A percentile compares a stretch with the other conserved stretches of the same genome.
phyloP scores from a whole-genome alignment of 2,329 filamentous ascomycete species.

The Blastomyces gilchristii region DNA sequence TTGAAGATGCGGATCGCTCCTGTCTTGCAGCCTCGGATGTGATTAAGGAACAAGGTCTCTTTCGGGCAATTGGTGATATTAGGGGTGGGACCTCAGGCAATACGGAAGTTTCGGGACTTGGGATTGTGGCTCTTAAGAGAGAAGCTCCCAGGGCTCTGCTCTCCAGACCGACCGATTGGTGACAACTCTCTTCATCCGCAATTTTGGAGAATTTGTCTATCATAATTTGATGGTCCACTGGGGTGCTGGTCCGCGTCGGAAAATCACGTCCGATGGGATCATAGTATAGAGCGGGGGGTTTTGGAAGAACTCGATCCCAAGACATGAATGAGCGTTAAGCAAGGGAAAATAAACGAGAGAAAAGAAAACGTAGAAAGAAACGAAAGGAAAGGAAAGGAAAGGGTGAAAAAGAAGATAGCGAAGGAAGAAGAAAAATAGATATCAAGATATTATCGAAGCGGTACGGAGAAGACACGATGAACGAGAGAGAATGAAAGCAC shows the following conservation, averaged over 20 bases:
- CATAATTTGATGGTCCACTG: conserved; percentile 36
- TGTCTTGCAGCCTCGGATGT: conserved; percentile 7
- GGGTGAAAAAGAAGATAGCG: not conserved
- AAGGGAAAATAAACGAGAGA: conserved; percentile 5
- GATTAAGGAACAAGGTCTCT: conserved; percentile 8
- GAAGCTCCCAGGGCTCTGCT: not conserved
- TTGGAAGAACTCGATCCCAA: conserved; percentile 40
- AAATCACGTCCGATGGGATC: conserved; percentile 26
- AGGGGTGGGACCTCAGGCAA: not conserved
- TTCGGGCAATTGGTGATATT: conserved; percentile 8
- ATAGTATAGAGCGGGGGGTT: conserved; percentile 34
- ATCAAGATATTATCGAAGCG: conserved; percentile 7
- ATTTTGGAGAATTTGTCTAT: conserved; percentile 23
- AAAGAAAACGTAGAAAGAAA: conserved; percentile 2
- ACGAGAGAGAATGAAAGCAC: conserved; percentile 11
- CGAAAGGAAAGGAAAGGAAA: conserved; percentile 2
- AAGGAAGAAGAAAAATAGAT: conserved; percentile 9
- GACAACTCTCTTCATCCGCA: conserved; percentile 17
- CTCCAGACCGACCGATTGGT: not conserved
- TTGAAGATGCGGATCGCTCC: conserved; percentile 23
- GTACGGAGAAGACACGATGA: not conserved
- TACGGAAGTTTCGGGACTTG: not conserved
- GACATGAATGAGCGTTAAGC: conserved; percentile 28
- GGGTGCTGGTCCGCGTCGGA: conserved; percentile 26
- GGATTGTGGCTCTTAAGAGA: not conserved